These are phyloP conservation scores for Thuidium tamariscinum DNA, from an alignment of 225 moss, liverwort and hornwort species.

Conservation along the genomic window DNA sequence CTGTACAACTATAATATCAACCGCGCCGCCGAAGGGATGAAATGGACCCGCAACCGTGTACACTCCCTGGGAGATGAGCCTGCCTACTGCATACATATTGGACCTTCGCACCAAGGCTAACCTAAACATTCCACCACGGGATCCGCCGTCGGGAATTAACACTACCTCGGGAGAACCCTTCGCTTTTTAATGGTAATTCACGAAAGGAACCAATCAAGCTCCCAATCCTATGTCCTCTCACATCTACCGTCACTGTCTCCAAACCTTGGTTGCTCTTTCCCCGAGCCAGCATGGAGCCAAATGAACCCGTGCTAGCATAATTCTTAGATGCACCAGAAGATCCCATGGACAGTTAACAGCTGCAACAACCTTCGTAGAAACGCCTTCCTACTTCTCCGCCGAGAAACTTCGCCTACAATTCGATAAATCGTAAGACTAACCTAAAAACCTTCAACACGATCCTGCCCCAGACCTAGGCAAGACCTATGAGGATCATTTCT, in stretches of 20 bases:
- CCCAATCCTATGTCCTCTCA: neutral
- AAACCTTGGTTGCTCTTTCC: neutral
- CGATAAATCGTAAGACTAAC: neutral
- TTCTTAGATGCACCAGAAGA: slow-evolving; percentile 44
- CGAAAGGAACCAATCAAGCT: slow-evolving; percentile 10
- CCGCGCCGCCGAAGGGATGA: slow-evolving; percentile 95
- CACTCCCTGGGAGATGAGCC: slow-evolving; percentile 72
- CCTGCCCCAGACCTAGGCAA: neutral
- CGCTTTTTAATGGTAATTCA: neutral
- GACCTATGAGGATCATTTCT: neutral
- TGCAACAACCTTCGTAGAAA: slow-evolving; percentile 41
- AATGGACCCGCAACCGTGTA: slow-evolving; percentile 86
- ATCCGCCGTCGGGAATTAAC: neutral
- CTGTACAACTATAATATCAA: slow-evolving; percentile 92
- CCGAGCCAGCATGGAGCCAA: neutral
- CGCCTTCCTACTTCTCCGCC: slow-evolving; percentile 26
- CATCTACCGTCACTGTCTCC: neutral
- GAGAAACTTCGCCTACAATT: slow-evolving; percentile 48
- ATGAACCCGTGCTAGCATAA: neutral
- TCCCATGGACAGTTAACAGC: slow-evolving; percentile 81
- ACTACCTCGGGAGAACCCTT: neutral
- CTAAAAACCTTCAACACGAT: neutral
- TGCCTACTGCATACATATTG: slow-evolving; percentile 73
- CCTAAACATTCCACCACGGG: slow-evolving; percentile 30
- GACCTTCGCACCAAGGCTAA: slow-evolving; percentile 24